Evolutionary conservation across 2,329 filamentous ascomycete species (phyloP).

Genomic region (Aquanectria penicillioides): DNA sequence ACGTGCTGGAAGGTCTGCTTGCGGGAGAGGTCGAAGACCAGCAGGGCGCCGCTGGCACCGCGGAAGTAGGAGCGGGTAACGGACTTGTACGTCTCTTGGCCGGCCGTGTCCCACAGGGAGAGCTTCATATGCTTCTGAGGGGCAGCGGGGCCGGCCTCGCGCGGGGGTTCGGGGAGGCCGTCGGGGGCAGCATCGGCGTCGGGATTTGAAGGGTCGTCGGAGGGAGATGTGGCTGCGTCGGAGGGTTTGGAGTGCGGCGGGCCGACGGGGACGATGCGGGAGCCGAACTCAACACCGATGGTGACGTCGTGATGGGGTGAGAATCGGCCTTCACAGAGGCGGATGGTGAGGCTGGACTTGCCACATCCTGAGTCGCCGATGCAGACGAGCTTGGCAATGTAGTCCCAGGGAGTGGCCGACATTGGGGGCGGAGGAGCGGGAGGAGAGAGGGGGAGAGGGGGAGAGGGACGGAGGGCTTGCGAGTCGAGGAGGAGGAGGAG

Average conservation of each 20-base stretch:
- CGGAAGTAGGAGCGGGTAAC: conserved; percentile 95
- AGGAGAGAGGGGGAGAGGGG: conserved; percentile 19
- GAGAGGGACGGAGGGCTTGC: conserved; percentile 16
- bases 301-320: conserved; percentile 95
- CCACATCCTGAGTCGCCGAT: conserved; percentile 97
- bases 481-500: not conserved
- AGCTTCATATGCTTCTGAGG: conserved; percentile 88
- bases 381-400: conserved; percentile 98
- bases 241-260: conserved; percentile 73
- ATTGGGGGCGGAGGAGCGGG: conserved; percentile 48
- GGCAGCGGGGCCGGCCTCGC: conserved; percentile 46
- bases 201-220: conserved; percentile 26
- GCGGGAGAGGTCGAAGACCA: conserved; percentile 95
- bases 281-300: conserved; percentile 96
- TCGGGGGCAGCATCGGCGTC: conserved; percentile 32
- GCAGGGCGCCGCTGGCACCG: conserved; percentile 74
- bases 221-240: conserved; percentile 37
- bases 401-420: conserved; percentile 86
- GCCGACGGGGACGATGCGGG: conserved; percentile 89
- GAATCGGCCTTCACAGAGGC: conserved; percentile 96
- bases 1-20: conserved; percentile 87
- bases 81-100: conserved; percentile 97
- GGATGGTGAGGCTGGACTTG: conserved; percentile 93
- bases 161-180: conserved; percentile 65
- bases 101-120: conserved; percentile 93